A percentile compares a stretch with the other conserved stretches of the same genome.
phyloP scores from a whole-genome alignment of 495 filamentous ascomycete species.

The Talaromyces wortmannii region DNA sequence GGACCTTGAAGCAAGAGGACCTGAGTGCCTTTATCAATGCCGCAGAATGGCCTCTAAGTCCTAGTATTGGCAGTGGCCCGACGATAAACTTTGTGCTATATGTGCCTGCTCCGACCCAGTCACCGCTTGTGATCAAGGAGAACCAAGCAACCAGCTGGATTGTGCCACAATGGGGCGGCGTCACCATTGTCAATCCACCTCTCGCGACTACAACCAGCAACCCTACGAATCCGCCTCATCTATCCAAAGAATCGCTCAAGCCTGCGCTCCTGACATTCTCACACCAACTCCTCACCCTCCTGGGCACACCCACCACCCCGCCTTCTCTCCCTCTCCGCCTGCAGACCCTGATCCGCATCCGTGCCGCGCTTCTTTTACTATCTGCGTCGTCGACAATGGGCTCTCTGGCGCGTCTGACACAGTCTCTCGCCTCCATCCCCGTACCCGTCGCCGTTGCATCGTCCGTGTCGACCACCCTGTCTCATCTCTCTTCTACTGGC shows the following conservation, averaged over 20 bases:
- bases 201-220: slow-evolving; percentile 19
- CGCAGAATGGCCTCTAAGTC: slow-evolving; percentile 93
- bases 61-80: slow-evolving; percentile 86
- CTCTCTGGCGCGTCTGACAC: slow-evolving; percentile 79
- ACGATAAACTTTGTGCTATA: slow-evolving; percentile 95
- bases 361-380: slow-evolving; percentile 77
- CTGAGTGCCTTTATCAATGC: slow-evolving; percentile 93
- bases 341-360: slow-evolving; percentile 73
- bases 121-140: slow-evolving; percentile 60
- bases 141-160: slow-evolving; percentile 83
- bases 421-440: slow-evolving; percentile 81
- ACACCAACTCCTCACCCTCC: slow-evolving; percentile 81
- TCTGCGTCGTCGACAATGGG: slow-evolving; percentile 91
- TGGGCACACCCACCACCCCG: slow-evolving; percentile 78
- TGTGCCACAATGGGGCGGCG: slow-evolving; percentile 94
- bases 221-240: slow-evolving; percentile 21
- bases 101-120: slow-evolving; percentile 53
- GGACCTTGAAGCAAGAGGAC: slow-evolving; percentile 77
- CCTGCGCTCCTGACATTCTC: slow-evolving; percentile 85
- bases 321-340: slow-evolving; percentile 76
- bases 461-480: slow-evolving; percentile 73
- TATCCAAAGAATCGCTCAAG: slow-evolving; percentile 57
- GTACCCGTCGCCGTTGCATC: slow-evolving; percentile 82
- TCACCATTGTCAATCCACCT: slow-evolving; percentile 68
- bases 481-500: slow-evolving; percentile 70